Evolutionary conservation across 768 basidiomycete genomes (phyloP), one percentile per base, ranked within the genome.

Genomic region (Scleroderma bovista): DNA sequence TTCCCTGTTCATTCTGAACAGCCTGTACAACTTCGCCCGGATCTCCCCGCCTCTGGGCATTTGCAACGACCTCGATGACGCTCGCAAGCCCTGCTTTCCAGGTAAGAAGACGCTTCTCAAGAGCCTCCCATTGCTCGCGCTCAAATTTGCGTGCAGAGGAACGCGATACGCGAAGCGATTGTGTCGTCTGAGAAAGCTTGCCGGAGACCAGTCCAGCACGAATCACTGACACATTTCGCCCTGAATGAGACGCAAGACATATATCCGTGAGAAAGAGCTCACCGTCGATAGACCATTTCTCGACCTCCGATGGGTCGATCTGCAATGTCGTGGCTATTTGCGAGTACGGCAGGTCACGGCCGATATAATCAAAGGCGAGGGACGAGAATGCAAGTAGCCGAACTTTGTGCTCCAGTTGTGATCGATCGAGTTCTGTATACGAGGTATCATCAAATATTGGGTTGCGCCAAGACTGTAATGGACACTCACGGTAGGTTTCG

Each of bases 231-330:
- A 23, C 31, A 17, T 34, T 16, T 8, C n/a, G 54, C 33, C 40
- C 22, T 5, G 12, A 24, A 44, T 42, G 6, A 6, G 23, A 40
- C 19, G 13, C 12, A 33, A 3, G 9, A 31, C 3, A 20, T 4
- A 6, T 16, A 17, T 17, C 40, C 41, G 42, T 19, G 40, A 26
- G 29, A 29, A 6, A 26, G 3, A 38, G 55, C 73, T 52, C 60
- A 91, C 90, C 84, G 68, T 93, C 88, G 54, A 93, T 93, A 36
- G 83, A 81, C 88, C 89, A 93, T 59, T 79, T 83, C 64, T 93
- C 92, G 24, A 93, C 88, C 51, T 88, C 73, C 22, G 76, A 70
- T 19, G 66, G 52, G 22, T 81, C 76, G 8, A 90, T 80, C 55
- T 88, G 79, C 39, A 93, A 68, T 12, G 78, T 73, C 24, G 80